Base-by-base conservation (phyloP, 441 rosid species). In the Gossypium schwendimanii region DNA sequence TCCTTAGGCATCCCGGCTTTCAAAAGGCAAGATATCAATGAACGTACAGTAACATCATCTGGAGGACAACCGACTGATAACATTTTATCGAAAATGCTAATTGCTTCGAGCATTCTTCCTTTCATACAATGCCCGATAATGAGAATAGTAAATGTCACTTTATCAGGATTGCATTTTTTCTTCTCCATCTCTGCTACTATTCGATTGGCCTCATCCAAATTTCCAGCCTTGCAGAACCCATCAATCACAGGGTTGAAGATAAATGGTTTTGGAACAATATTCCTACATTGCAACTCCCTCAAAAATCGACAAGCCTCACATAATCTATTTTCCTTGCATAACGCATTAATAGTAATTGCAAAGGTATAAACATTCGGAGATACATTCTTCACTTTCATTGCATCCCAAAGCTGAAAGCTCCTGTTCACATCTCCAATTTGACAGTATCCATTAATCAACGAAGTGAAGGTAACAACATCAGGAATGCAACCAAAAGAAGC, bases 51-150 rank as follows among this genome's bases (percentile, higher is more conserved):
- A 23, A 92, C 75, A 72, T 62, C 74, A 79, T 94, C 97, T 1
- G 97, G 98, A 53, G 81, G 69, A 79, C 97, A 92, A 72, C 97
- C 93, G 49, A 87, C 76, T 14, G 81, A 78, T 73, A 89, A 59
- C 98, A 92, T 94, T 84, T 84, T 88, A 73, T 88, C 75, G 69
- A 87, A 92, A 76, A 92, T 84, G 71, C 82, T 70, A 76, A 90
- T 78, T 70, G 98, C 97, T 75, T 88, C 93, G 47, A 54, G 70
- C 90, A 87, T 85, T 76, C 93, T 87, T 64, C 98, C 97, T 77
- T 90, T 92, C 97, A 89, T 84, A 75, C 97, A 92, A 77, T 94
- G 90, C 65, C 97, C 97, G 7, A 94, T 82, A 69, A 94, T 92
- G 69, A 94, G 91, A 82, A 94, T 90, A 6, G 97, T 92, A 80